phyloP scores from a whole-genome alignment of 305 asterid species.

The Fraxinus ornus region DNA sequence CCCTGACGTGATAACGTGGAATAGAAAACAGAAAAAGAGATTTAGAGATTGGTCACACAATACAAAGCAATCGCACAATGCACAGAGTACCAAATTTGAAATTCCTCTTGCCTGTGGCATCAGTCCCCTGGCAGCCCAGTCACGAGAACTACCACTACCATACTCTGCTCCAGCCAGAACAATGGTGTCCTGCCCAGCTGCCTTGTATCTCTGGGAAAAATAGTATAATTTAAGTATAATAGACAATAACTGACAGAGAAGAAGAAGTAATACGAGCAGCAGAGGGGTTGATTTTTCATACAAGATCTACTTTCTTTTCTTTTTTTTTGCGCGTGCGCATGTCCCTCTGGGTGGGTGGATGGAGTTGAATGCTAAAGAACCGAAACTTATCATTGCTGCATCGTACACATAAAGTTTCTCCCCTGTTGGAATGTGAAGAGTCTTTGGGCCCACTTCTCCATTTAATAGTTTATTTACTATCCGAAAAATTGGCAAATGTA shows the following conservation, averaged over 20 bases:
- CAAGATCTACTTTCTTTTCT: background rate
- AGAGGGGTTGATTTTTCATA: background rate
- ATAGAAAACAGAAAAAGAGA: background rate
- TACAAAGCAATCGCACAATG: background rate
- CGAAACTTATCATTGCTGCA: conserved; percentile 67
- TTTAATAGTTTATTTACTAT: conserved; percentile 72
- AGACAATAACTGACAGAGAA: background rate
- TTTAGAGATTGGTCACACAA: background rate
- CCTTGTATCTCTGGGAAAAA: conserved; percentile 60
- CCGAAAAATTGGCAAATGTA: conserved; percentile 76
- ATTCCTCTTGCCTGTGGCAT: conserved; percentile 65
- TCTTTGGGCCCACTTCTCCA: conserved; percentile 90
- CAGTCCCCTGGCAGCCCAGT: conserved; percentile 98
- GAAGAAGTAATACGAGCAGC: background rate
- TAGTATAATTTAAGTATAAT: background rate
- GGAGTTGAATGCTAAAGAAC: conserved; percentile 1
- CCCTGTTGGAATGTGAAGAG: conserved; percentile 77
- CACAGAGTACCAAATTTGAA: background rate
- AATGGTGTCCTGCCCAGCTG: conserved; percentile 68
- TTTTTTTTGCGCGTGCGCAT: background rate
- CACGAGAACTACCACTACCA: conserved; percentile 95
- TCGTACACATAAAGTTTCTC: conserved; percentile 76
- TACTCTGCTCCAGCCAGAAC: conserved; percentile 89
- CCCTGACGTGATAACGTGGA: conserved; percentile 42
- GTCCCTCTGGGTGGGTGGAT: background rate